Base-by-base conservation (phyloP, 73 alveolate species). In the Breviolum minutum region DNA sequence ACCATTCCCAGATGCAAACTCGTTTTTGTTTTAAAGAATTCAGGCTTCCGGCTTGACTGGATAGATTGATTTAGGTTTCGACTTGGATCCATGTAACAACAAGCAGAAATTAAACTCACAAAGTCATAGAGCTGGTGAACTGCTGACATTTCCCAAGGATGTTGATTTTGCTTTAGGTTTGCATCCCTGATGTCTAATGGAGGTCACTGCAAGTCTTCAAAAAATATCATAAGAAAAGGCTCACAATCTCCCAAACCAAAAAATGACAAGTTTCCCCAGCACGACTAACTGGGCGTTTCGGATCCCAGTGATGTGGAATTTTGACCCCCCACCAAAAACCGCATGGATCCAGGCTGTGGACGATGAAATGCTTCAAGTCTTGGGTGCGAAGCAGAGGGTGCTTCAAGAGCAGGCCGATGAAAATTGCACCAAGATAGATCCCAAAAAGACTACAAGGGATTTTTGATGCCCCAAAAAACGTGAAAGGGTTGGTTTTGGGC, bases 371-470 rank as follows among this genome's bases (percentile, higher is more conserved):
- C 24, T 83, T 62, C n/a, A 60, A 10, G 76, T 83, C 62, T 74
- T 83, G 54, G 61, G 20, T 4, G 92, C 60, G n/a, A 83, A 83
- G 92, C 92, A 83, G 61, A 40, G 26, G 48, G 60, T 83, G 7
- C 92, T 61, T 12, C 92, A 61, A 83, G 92, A 83, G 62, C 92
- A 83, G 92, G 92, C 60, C 48, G 30, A 17, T 40, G 54, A 40
- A 40, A 40, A 40, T 40, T 17, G 24, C 11, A 17, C 11, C 74
- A 66, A n/a, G n/a, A n/a, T n/a, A n/a, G n/a, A n/a, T n/a, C n/a
- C n/a, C n/a, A n/a, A n/a, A n/a, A n/a, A n/a, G n/a, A n/a, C n/a
- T n/a, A n/a, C n/a, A n/a, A n/a, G n/a, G n/a, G n/a, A n/a, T n/a
- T n/a, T n/a, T n/a, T n/a, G n/a, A n/a, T n/a, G n/a, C n/a, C n/a